Evolutionary conservation across 441 rosid genomes (phyloP).

Genomic region (Bruguiera hainesii): DNA sequence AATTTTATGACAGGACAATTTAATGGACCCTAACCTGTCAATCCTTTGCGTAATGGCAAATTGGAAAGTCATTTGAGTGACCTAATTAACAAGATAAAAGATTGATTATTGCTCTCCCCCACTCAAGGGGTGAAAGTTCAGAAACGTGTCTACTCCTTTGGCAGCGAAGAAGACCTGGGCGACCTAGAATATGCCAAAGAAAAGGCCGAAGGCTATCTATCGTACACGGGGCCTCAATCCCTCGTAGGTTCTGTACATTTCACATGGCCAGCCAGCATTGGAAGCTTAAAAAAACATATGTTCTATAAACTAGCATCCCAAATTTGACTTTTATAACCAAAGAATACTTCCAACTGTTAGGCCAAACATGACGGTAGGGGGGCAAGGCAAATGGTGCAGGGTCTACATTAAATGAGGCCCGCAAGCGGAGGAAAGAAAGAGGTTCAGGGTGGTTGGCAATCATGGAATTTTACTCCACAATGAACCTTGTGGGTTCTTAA

Average conservation of each 20-base stretch:
- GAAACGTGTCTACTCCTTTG: slow-evolving; percentile 18
- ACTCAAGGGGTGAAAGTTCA: slow-evolving; percentile 21
- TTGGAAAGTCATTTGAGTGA: slow-evolving; percentile 11
- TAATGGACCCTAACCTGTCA: slow-evolving; percentile 8
- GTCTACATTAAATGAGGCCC: not conserved
- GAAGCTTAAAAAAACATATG: not conserved
- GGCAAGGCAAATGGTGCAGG: not conserved
- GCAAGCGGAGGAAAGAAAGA: not conserved
- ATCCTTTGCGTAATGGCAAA: slow-evolving; percentile 19
- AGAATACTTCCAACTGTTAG: not conserved
- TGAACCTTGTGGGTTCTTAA: not conserved
- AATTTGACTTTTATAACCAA: slow-evolving; percentile 18
- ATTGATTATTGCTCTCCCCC: slow-evolving; percentile 17
- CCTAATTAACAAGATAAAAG: slow-evolving; percentile 6
- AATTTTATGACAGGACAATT: not conserved
- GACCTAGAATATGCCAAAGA: slow-evolving; percentile 8
- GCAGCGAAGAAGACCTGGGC: slow-evolving; percentile 12
- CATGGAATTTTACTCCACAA: slow-evolving; percentile 12
- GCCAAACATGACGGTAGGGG: not conserved
- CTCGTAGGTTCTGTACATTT: not conserved
- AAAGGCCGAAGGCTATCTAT: slow-evolving; percentile 16
- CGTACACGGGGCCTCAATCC: not conserved
- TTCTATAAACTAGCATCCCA: not conserved
- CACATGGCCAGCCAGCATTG: slow-evolving; percentile 5
- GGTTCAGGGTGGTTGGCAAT: slow-evolving; percentile 19